Conservation (phyloP, 345 rosid species). For the Camelina hispida region DNA sequence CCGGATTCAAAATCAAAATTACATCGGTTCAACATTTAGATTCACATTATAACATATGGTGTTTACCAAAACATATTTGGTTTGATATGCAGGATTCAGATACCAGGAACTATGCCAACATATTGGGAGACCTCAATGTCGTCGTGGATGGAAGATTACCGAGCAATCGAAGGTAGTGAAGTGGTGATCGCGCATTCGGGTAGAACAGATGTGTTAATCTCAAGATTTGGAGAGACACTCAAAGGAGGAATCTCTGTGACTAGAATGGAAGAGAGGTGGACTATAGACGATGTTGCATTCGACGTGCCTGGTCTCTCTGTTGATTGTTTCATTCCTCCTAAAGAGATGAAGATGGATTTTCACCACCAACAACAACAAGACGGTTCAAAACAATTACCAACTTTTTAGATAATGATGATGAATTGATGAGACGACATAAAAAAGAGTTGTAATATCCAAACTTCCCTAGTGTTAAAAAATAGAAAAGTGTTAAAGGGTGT, state of each 20-base stretch:
- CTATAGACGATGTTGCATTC: constrained; percentile 83
- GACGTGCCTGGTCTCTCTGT: constrained; percentile 76
- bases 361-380: constrained; percentile 42
- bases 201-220: constrained; percentile 69
- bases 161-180: constrained; percentile 61
- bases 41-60: not conserved
- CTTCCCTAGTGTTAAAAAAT: no score
- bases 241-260: constrained; percentile 75
- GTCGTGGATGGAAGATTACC: constrained; percentile 73
- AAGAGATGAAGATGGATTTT: constrained; percentile 58
- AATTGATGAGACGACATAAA: no score
- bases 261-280: constrained; percentile 87
- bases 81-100: constrained; percentile 62
- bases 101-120: constrained; percentile 73
- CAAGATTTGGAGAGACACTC: constrained; percentile 80
- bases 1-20: not conserved
- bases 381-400: constrained; percentile 7
- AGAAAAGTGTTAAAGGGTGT: constrained; percentile 16
- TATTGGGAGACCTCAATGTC: constrained; percentile 97
- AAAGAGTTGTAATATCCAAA: no score
- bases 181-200: constrained; percentile 92
- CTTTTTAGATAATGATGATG: constrained; percentile 14
- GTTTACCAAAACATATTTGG: no score
- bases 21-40: not conserved
- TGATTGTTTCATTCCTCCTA: constrained; percentile 92